Percentiles rank a stretch among this genome's conserved stretches.
Conservation (phyloP, 2,329 filamentous ascomycete genomes). For the Hyphodiscus sp. region DNA sequence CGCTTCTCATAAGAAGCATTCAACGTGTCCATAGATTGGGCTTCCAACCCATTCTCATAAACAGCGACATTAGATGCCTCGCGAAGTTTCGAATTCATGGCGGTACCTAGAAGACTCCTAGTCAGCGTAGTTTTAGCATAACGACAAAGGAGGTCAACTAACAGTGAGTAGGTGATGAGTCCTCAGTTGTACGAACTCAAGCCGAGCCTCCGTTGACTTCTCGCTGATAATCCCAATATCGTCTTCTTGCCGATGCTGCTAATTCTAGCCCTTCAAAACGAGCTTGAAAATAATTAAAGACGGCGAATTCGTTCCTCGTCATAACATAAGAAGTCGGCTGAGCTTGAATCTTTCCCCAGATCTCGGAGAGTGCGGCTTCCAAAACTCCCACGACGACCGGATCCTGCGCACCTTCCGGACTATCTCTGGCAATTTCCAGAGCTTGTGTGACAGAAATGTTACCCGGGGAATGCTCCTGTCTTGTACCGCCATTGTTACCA, state of each 20-base stretch:
- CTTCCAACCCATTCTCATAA: neutral
- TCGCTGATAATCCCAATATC: conserved; percentile 45
- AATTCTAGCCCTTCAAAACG: conserved; percentile 51
- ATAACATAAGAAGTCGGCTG: conserved; percentile 67
- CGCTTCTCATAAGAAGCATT: neutral
- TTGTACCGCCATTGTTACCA: conserved; percentile 12
- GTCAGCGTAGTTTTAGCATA: neutral
- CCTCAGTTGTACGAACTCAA: neutral
- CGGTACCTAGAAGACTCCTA: neutral
- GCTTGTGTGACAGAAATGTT: conserved; percentile 50
- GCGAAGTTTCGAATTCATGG: neutral
- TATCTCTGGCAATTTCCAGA: conserved; percentile 70
- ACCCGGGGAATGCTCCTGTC: conserved; percentile 7
- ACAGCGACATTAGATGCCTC: neutral
- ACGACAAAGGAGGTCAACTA: neutral
- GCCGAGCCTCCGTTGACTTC: conserved; percentile 10
- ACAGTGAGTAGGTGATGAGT: neutral
- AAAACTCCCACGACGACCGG: conserved; percentile 57
- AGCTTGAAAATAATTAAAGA: conserved; percentile 79
- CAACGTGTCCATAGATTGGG: neutral
- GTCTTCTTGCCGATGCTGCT: conserved; percentile 41
- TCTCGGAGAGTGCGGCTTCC: conserved; percentile 52
- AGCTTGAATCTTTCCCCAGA: conserved; percentile 62
- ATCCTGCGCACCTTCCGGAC: conserved; percentile 58
- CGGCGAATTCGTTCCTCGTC: conserved; percentile 69